Evolutionary conservation across 768 basidiomycete species (phyloP).

Genomic region (Terana coerulea): DNA sequence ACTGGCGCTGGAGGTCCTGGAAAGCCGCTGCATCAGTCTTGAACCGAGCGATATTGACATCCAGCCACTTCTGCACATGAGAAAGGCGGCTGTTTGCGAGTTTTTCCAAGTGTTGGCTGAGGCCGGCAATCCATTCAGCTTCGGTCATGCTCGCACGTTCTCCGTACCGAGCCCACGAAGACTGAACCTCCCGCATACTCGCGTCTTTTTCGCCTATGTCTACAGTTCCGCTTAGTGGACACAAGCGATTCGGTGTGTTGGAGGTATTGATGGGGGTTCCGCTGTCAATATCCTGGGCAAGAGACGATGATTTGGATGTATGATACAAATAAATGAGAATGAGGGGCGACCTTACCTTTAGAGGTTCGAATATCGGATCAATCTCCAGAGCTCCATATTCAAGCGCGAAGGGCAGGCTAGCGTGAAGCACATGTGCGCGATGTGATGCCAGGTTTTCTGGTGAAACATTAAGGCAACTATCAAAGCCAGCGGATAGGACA

Average conservation of each 20-base stretch:
- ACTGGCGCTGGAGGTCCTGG: conserved; percentile 39
- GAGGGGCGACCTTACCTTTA: conserved; percentile 52
- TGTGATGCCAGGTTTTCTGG: conserved; percentile 27
- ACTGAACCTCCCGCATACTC: too few species aligned
- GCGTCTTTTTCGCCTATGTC: conserved; percentile 17
- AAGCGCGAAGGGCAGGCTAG: conserved; percentile 44
- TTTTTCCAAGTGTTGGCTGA: conserved; percentile 35
- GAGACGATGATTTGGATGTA: neutral
- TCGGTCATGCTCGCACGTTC: conserved; percentile 38
- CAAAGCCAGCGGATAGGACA: conserved; percentile 1
- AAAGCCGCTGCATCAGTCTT: conserved; percentile 39
- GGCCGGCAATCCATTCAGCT: conserved; percentile 35
- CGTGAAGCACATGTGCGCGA: conserved; percentile 33
- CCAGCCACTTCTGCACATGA: conserved; percentile 50
- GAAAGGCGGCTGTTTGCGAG: conserved; percentile 40
- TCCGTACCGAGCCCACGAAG: conserved; percentile 28
- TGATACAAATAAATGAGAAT: too few species aligned
- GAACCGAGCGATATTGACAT: conserved; percentile 46
- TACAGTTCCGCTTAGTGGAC: conserved; percentile 15
- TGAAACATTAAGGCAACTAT: neutral
- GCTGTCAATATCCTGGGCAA: conserved; percentile 51
- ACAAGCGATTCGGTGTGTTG: conserved; percentile 11
- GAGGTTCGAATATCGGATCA: conserved; percentile 41
- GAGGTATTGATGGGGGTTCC: conserved; percentile 36
- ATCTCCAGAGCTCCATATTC: conserved; percentile 43